Conservation (phyloP, 208 protist genomes). For the Wallacemonas sp. region DNA sequence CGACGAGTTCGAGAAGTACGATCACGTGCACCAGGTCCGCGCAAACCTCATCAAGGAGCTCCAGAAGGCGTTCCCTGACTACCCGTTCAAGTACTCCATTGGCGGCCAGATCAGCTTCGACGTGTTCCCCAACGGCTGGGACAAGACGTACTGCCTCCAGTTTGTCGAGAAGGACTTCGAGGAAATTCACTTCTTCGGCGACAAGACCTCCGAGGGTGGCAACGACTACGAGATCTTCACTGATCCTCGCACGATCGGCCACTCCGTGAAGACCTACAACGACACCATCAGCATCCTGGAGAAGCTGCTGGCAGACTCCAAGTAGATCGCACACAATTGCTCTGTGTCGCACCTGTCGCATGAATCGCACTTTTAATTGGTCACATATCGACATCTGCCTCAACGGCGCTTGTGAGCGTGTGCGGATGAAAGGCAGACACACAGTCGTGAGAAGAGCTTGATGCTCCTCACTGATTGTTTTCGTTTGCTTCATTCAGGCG, state of each 20-base stretch:
- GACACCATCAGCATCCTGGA: conserved; percentile 94
- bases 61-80: conserved; percentile 76
- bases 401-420: background rate
- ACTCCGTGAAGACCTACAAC: conserved; percentile 94
- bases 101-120: conserved; percentile 99
- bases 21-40: conserved; percentile 96
- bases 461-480: too few relatives aligned
- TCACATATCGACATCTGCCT: background rate
- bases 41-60: conserved; percentile 93
- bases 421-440: too few relatives aligned
- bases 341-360: too few relatives aligned
- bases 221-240: conserved; percentile 99
- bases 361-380: background rate
- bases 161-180: conserved; percentile 95
- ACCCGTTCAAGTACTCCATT: conserved; percentile 97
- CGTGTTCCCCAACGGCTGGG: conserved; percentile 99
- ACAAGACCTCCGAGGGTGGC: conserved; percentile 98
- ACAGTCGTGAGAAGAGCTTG: too few relatives aligned
- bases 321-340: too few relatives aligned
- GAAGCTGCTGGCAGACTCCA: conserved; percentile 56
- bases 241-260: conserved; percentile 88
- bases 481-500: too few relatives aligned
- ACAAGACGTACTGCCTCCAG: conserved; percentile 99
- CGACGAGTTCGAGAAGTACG: conserved; percentile 97
- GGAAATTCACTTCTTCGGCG: conserved; percentile 99